phyloP scores from a whole-genome alignment of 2,329 filamentous ascomycete genomes.

The Alternaria alternata region DNA sequence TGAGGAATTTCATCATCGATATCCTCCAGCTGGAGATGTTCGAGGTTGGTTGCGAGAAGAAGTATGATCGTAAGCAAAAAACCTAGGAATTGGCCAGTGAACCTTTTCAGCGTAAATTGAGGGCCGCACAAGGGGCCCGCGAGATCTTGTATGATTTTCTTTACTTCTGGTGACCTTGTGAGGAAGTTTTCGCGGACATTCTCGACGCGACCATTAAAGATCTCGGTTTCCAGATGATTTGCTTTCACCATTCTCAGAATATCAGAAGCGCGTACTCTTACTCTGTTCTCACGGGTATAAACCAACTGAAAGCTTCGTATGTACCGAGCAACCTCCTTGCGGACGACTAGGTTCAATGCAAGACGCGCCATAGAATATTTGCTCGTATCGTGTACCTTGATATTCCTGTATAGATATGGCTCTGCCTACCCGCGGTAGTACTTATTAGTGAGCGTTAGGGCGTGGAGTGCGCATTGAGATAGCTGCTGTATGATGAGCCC shows the following conservation, averaged over 20 bases:
- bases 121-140: too few species aligned
- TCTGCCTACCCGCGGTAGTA: not conserved
- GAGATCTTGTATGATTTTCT: not conserved
- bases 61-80: not conserved
- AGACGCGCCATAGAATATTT: not conserved
- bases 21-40: too few species aligned
- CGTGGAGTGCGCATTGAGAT: not conserved
- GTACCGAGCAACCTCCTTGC: not conserved
- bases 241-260: too few species aligned
- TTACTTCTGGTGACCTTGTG: not conserved
- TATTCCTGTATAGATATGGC: not conserved
- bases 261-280: not conserved
- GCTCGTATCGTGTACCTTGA: not conserved
- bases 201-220: fast-evolving
- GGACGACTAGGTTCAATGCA: not conserved
- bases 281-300: not conserved
- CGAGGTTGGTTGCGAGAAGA: not conserved
- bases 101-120: not conserved
- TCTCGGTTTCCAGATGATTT: not conserved
- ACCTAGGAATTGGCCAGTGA: not conserved
- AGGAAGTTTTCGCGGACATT: not conserved
- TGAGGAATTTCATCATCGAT: too few species aligned
- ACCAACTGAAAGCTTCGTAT: not conserved
- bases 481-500: not conserved
- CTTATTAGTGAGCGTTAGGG: not conserved